Conservation (phyloP, 1,284 basidiomycete genomes). For the Puccinia coronata region DNA sequence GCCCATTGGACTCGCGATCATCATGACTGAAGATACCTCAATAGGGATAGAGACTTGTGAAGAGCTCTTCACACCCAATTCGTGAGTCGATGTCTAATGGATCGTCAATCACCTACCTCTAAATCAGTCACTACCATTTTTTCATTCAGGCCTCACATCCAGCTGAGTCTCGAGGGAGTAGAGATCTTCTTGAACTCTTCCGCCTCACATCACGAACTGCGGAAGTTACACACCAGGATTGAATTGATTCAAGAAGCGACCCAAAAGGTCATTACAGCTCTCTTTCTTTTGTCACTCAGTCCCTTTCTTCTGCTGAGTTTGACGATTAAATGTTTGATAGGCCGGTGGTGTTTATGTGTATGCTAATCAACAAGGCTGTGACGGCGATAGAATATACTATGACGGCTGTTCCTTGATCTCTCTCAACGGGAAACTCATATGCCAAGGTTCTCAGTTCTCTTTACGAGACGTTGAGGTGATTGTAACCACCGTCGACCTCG, state of each 20-base stretch:
- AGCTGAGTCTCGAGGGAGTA: constrained; percentile 45
- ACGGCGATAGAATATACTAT: constrained; percentile 49
- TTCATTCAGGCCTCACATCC: constrained; percentile 43
- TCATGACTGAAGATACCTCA: constrained; percentile 43
- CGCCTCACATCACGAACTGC: constrained; percentile 47
- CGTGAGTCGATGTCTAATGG: constrained; percentile 25
- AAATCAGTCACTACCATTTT: not conserved
- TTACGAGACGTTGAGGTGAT: constrained; percentile 47
- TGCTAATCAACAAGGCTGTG: constrained; percentile 49
- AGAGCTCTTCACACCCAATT: constrained; percentile 47
- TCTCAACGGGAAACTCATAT: constrained; percentile 45
- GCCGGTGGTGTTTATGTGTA: constrained; percentile 47
- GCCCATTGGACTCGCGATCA: constrained; percentile 45
- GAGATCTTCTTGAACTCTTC: constrained; percentile 46
- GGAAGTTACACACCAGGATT: constrained; percentile 44
- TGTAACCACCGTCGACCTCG: constrained; percentile 35
- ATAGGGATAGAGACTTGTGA: constrained; percentile 50
- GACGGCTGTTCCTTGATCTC: constrained; percentile 47
- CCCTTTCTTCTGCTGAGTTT: not conserved
- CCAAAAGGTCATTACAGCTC: constrained; percentile 30
- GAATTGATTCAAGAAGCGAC: constrained; percentile 47
- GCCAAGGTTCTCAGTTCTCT: constrained; percentile 49
- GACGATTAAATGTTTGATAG: not conserved
- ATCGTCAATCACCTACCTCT: not conserved
- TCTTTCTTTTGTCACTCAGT: too few relatives aligned